Conservation (phyloP, 2,329 filamentous ascomycete genomes). For the Nemania sp. region DNA sequence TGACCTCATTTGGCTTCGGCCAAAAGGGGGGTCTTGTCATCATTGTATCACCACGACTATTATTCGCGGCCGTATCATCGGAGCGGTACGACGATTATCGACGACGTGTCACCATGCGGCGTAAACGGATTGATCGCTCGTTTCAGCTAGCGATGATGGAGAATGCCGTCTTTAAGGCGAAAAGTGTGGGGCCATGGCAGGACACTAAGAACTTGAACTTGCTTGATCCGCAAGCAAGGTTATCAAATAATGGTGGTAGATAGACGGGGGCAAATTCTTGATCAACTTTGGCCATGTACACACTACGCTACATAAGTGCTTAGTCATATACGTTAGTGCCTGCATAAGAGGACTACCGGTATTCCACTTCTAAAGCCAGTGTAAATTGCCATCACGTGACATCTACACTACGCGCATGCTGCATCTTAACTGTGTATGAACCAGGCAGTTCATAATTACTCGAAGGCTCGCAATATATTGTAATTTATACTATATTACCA, state of each 20-base stretch:
- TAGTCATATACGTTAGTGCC: neutral
- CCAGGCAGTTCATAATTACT: no score
- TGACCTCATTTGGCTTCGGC: neutral
- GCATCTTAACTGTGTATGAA: no score
- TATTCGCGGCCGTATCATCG: neutral
- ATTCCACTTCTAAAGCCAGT: no score
- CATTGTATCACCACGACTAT: neutral
- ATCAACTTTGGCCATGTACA: neutral
- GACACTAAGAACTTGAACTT: neutral
- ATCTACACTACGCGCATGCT: no score
- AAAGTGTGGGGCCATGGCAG: neutral
- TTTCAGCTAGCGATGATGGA: neutral
- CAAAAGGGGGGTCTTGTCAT: neutral
- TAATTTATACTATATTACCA: no score
- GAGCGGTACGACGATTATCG: neutral
- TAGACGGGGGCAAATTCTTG: neutral
- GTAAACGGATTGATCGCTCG: neutral
- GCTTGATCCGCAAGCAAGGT: neutral
- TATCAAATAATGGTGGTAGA: neutral
- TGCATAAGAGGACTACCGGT: neutral
- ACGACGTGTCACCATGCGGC: neutral
- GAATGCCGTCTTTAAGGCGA: neutral
- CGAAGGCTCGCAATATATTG: no score
- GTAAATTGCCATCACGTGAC: no score
- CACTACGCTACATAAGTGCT: neutral